Percentiles rank a stretch among this genome's conserved stretches.
phyloP scores from a whole-genome alignment of 2,329 filamentous ascomycete genomes.

The Cordyceps cateniannulata region DNA sequence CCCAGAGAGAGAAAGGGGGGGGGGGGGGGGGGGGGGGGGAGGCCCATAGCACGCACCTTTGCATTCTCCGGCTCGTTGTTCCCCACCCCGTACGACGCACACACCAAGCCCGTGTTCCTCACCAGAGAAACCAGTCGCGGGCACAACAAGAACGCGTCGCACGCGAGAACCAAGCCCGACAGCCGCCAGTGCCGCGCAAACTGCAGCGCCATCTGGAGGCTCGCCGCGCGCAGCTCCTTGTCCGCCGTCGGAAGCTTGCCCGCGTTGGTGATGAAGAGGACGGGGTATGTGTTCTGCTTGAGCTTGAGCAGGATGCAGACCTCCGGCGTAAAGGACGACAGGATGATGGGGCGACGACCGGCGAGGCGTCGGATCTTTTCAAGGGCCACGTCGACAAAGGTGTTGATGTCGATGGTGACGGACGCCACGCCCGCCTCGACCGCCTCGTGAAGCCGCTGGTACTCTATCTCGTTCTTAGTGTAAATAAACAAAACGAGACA shows the following conservation, averaged over 20 bases:
- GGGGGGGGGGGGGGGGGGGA: too few species aligned
- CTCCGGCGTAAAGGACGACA: constrained; percentile 30
- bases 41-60: constrained; percentile 12
- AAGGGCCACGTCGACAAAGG: constrained; percentile 31
- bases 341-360: constrained; percentile 24
- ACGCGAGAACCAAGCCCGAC: constrained; percentile 29
- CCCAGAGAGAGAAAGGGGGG: too few species aligned
- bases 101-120: constrained; percentile 26
- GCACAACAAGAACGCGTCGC: constrained; percentile 29
- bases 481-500: too few species aligned
- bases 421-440: constrained; percentile 26
- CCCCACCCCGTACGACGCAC: constrained; percentile 27
- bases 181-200: constrained; percentile 33
- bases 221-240: constrained; percentile 28
- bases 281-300: constrained; percentile 27
- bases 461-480: constrained; percentile 23
- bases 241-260: constrained; percentile 23
- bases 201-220: constrained; percentile 29
- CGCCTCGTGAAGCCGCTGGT: constrained; percentile 33
- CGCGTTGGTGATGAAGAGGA: constrained; percentile 28
- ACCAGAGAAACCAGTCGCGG: constrained; percentile 29
- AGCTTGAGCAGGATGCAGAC: constrained; percentile 26
- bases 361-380: constrained; percentile 21
- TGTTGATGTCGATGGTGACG: constrained; percentile 31
- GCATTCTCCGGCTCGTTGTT: constrained; percentile 21